Evolutionary conservation across 805 yeast species (phyloP).

Genomic region (Teunomyces lycoperdinae): DNA sequence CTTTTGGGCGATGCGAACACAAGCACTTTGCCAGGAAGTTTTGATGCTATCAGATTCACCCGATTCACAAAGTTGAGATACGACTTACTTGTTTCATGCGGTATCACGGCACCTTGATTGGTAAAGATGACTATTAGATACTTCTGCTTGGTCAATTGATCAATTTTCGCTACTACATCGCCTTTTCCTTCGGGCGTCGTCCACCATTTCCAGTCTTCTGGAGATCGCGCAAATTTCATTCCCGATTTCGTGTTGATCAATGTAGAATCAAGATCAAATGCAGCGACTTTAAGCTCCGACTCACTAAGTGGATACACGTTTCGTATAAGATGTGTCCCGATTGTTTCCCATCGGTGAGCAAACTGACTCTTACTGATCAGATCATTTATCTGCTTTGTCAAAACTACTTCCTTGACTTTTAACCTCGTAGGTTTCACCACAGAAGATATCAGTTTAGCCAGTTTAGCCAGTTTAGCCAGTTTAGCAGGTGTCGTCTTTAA

Average conservation of each 20-base stretch:
- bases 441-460: not conserved
- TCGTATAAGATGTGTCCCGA: conserved; percentile 7
- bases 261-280: conserved; percentile 87
- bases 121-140: conserved; percentile 68
- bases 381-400: not conserved
- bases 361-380: not conserved
- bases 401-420: not conserved
- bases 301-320: conserved; percentile 1
- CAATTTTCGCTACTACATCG: conserved; percentile 22
- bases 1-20: conserved; percentile 65
- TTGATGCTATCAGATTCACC: conserved; percentile 35
- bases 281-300: conserved; percentile 45
- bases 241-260: conserved; percentile 67
- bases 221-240: conserved; percentile 50
- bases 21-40: conserved; percentile 25
- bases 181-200: conserved; percentile 14
- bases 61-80: conserved; percentile 41
- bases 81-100: conserved; percentile 31
- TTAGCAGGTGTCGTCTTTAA: not conserved
- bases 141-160: conserved; percentile 17
- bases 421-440: not conserved
- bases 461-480: not conserved
- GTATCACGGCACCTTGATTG: conserved; percentile 75
- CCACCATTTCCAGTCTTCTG: conserved; percentile 72
- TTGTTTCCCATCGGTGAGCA: not conserved